Evolutionary conservation across 768 basidiomycete genomes (phyloP).

Genomic region (Tricholoma saponaceum): DNA sequence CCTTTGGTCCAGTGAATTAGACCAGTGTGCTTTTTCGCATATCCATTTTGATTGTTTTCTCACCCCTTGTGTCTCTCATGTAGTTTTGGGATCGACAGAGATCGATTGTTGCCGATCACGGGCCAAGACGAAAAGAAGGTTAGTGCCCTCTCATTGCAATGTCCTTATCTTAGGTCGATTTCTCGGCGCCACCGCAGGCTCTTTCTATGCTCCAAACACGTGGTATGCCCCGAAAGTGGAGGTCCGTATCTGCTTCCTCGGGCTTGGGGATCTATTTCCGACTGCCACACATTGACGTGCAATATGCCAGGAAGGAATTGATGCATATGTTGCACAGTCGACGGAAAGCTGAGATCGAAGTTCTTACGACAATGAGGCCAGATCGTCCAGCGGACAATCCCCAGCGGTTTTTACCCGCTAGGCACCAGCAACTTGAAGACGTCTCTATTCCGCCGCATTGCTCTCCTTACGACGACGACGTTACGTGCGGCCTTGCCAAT

Average conservation of each 20-base stretch:
- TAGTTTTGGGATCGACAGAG: constrained; percentile 59
- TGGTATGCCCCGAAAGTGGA: constrained; percentile 60
- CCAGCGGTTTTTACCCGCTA: neutral
- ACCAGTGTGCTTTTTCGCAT: constrained; percentile 37
- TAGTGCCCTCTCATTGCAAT: neutral
- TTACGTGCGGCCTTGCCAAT: neutral
- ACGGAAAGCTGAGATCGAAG: constrained; percentile 93
- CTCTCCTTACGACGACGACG: neutral
- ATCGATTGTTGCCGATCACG: constrained; percentile 65
- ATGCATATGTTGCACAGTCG: constrained; percentile 72
- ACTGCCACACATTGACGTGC: constrained; percentile 1
- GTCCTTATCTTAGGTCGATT: neutral
- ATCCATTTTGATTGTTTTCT: neutral
- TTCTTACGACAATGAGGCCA: constrained; percentile 34
- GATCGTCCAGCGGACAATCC: neutral
- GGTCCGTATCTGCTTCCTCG: constrained; percentile 32
- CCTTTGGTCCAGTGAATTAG: constrained; percentile 63
- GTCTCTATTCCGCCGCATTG: neutral
- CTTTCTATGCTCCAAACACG: constrained; percentile 51
- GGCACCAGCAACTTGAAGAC: neutral
- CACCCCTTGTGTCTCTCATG: neutral
- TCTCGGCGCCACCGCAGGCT: constrained; percentile 40
- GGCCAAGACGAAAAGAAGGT: constrained; percentile 76
- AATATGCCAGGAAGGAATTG: constrained; percentile 64
- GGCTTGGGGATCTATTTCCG: neutral